These are phyloP conservation scores for Teratosphaeria viscida DNA, from an alignment of 2,329 filamentous ascomycete species.

Conservation along the genomic window DNA sequence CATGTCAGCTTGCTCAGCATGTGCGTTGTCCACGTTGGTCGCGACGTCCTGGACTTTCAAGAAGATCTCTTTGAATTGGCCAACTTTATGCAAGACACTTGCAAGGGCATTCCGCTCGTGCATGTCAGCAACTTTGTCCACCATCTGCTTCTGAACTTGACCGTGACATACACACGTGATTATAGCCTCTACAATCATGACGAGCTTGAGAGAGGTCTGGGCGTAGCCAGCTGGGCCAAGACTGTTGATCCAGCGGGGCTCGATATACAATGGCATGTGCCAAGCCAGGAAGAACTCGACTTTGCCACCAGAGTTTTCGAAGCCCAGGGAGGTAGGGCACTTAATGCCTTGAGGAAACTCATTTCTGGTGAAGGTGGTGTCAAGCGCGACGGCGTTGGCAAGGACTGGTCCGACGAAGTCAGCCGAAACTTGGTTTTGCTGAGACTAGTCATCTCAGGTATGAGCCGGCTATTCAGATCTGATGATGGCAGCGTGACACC, in stretches of 20 bases:
- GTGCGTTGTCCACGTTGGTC: conserved; percentile 92
- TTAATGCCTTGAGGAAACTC: conserved; percentile 64
- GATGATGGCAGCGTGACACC: conserved; percentile 30
- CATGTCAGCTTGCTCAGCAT: conserved; percentile 95
- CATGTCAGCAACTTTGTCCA: conserved; percentile 97
- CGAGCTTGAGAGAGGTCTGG: conserved; percentile 58
- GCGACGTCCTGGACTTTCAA: conserved; percentile 80
- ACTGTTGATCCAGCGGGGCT: conserved; percentile 63
- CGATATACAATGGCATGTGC: conserved; percentile 84
- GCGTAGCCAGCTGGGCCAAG: conserved; percentile 74
- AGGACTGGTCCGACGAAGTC: conserved; percentile 97
- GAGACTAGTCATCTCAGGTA: conserved; percentile 78
- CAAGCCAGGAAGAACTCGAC: conserved; percentile 65
- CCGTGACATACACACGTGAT: conserved; percentile 86
- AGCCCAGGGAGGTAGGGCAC: conserved; percentile 66
- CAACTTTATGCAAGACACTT: conserved; percentile 92
- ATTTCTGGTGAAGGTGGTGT: conserved; percentile 67
- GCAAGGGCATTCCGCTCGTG: conserved; percentile 84
- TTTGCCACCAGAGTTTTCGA: conserved; percentile 88
- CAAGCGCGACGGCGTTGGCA: conserved; percentile 87
- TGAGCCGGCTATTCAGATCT: conserved; percentile 81
- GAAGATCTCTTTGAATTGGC: conserved; percentile 84
- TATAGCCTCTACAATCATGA: conserved; percentile 78
- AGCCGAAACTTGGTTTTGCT: conserved; percentile 81
- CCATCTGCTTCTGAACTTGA: conserved; percentile 87